These are phyloP conservation scores for Aspergillus asperescens DNA, from an alignment of 495 filamentous ascomycete species.

Conservation along the genomic window DNA sequence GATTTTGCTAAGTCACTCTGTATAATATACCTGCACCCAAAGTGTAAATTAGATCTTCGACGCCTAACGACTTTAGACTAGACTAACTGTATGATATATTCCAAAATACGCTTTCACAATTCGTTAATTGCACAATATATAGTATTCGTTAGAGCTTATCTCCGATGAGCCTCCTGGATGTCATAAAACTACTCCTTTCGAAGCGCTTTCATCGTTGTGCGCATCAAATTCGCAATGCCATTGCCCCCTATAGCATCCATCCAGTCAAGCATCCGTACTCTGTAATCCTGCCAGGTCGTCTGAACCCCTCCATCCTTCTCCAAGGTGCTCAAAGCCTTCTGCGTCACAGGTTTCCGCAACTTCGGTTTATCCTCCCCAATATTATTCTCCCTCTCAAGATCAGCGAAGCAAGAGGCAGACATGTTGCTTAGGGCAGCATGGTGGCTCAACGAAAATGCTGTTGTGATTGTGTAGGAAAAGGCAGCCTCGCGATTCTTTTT, in stretches of 20 bases:
- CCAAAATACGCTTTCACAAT: background rate
- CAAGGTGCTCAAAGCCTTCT: slow-evolving; percentile 56
- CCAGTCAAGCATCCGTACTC: slow-evolving; percentile 65
- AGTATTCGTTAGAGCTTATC: background rate
- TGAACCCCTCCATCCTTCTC: slow-evolving; percentile 64
- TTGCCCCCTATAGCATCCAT: slow-evolving; percentile 59
- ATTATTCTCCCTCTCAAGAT: slow-evolving; percentile 57
- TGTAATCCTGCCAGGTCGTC: slow-evolving; percentile 69
- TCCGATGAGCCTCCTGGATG: background rate
- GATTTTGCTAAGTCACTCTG: background rate
- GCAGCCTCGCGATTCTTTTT: slow-evolving; percentile 35
- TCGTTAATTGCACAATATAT: background rate
- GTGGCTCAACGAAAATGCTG: slow-evolving; percentile 65
- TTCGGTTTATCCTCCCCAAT: slow-evolving; percentile 44
- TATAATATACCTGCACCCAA: slow-evolving; percentile 13
- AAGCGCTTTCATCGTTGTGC: slow-evolving; percentile 75
- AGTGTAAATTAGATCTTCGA: slow-evolving; percentile 3
- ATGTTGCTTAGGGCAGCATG: slow-evolving; percentile 60
- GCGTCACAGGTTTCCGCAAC: slow-evolving; percentile 74
- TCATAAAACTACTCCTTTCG: slow-evolving; percentile 29
- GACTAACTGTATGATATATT: background rate
- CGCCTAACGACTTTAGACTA: background rate
- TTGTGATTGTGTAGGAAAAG: slow-evolving; percentile 43
- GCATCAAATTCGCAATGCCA: slow-evolving; percentile 71
- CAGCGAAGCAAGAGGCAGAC: slow-evolving; percentile 59